Evolutionary conservation across 2,329 filamentous ascomycete genomes (phyloP).

Genomic region (Penicillium oxalicum): DNA sequence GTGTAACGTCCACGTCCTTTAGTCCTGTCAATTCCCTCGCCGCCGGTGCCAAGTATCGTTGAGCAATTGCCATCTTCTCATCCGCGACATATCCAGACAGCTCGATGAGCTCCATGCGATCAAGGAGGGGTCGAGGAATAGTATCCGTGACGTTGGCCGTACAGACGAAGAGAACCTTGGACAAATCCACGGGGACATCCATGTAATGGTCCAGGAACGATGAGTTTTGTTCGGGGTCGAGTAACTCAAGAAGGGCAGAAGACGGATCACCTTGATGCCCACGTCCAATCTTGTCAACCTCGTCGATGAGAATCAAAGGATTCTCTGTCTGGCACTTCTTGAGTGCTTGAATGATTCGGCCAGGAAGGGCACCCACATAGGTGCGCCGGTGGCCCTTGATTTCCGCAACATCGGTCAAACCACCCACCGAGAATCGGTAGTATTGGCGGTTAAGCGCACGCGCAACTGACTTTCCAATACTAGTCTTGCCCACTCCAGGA

Average conservation of each 20-base stretch:
- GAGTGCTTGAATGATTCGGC: conserved; percentile 92
- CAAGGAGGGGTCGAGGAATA: conserved; percentile 85
- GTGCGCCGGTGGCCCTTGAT: conserved; percentile 97
- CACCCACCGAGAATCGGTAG: conserved; percentile 96
- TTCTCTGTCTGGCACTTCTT: conserved; percentile 99
- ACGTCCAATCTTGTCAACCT: conserved; percentile 95
- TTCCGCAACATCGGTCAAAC: conserved; percentile 93
- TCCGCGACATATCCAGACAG: conserved; percentile 95
- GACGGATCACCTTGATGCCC: conserved; percentile 96
- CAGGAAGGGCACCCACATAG: conserved; percentile 91
- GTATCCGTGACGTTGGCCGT: conserved; percentile 99
- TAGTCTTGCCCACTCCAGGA: conserved; percentile 96
- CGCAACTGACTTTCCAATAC: conserved; percentile 96
- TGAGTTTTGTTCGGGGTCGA: conserved; percentile 95
- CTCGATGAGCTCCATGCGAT: conserved; percentile 96
- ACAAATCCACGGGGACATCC: conserved; percentile 94
- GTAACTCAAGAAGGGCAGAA: conserved; percentile 83
- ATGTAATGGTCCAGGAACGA: conserved; percentile 98
- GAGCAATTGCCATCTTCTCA: conserved; percentile 97
- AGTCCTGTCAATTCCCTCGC: conserved; percentile 92
- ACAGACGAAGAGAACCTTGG: conserved; percentile 96
- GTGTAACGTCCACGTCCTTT: conserved; percentile 81
- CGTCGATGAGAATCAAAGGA: conserved; percentile 90
- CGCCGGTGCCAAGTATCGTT: conserved; percentile 83
- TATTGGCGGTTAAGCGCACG: conserved; percentile 91